Evolutionary conservation across 805 yeast genomes (phyloP).

Genomic region (Candida taoyuanica): DNA sequence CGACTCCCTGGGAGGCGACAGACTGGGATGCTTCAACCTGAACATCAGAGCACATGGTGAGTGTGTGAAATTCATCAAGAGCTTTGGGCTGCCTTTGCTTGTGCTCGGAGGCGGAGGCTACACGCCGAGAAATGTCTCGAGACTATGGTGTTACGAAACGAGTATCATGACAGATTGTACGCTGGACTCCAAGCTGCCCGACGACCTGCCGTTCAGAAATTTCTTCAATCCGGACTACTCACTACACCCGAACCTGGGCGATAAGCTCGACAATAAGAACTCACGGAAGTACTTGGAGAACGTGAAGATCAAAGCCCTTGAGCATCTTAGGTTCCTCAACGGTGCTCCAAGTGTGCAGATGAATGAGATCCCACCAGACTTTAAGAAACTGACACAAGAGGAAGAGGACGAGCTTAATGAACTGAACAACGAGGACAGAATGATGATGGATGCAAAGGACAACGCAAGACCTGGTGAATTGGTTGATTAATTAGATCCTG

Average conservation of each 20-base stretch:
- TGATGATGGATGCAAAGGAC: slow-evolving; percentile 34
- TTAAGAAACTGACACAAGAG: slow-evolving; percentile 25
- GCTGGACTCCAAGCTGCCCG: slow-evolving; percentile 55
- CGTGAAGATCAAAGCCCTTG: slow-evolving; percentile 68
- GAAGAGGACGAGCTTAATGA: slow-evolving; percentile 39
- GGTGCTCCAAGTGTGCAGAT: slow-evolving; percentile 95
- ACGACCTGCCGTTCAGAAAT: slow-evolving; percentile 49
- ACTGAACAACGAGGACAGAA: slow-evolving; percentile 32
- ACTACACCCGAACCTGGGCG: slow-evolving; percentile 78
- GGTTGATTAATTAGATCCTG: slow-evolving; percentile 12
- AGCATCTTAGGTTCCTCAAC: slow-evolving; percentile 73
- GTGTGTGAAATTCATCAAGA: slow-evolving; percentile 84
- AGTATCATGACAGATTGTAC: slow-evolving; percentile 67
- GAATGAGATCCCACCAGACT: slow-evolving; percentile 80
- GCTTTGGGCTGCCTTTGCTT: slow-evolving; percentile 85
- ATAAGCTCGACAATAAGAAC: slow-evolving; percentile 80
- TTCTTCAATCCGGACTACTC: slow-evolving; percentile 80
- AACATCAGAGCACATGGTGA: slow-evolving; percentile 93
- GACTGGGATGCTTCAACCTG: slow-evolving; percentile 89
- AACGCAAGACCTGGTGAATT: slow-evolving; percentile 34
- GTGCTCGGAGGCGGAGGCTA: slow-evolving; percentile 98
- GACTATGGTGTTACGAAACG: slow-evolving; percentile 96
- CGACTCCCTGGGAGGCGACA: slow-evolving; percentile 88
- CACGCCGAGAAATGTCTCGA: slow-evolving; percentile 90
- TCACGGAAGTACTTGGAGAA: slow-evolving; percentile 78